Evolutionary conservation across 2,329 filamentous ascomycete species (phyloP).

Genomic region (Zymoseptoria crescenta): DNA sequence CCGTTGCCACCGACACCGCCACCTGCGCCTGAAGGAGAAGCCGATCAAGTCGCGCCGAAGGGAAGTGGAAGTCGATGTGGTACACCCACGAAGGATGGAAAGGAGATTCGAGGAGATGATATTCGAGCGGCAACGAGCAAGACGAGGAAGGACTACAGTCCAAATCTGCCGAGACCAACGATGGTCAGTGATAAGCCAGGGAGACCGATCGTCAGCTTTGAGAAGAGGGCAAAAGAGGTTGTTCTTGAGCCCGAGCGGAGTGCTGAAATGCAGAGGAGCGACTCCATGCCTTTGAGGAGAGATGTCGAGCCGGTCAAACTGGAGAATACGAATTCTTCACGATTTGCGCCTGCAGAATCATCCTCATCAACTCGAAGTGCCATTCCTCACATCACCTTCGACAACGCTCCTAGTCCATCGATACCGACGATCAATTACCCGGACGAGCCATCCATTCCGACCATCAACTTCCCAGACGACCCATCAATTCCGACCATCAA

Average conservation of each 20-base stretch:
- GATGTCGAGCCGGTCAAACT: conserved; percentile 1
- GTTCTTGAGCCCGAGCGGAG: conserved; percentile 53
- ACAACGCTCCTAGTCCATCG: conserved; percentile 9
- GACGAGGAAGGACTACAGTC: conserved; percentile 75
- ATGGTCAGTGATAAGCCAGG: conserved; percentile 85
- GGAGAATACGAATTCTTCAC: not conserved
- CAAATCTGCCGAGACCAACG: conserved; percentile 78
- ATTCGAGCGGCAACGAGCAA: conserved; percentile 87
- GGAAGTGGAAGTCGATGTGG: conserved; percentile 43
- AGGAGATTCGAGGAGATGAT: conserved; percentile 79
- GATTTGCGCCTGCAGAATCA: not conserved
- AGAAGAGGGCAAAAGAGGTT: conserved; percentile 65
- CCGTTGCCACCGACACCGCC: conserved; percentile 32
- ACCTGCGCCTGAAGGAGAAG: conserved; percentile 26
- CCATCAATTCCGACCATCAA: conserved; percentile 17
- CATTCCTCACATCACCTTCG: conserved; percentile 1
- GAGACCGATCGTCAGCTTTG: conserved; percentile 95
- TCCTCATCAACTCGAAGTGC: not conserved
- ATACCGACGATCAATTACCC: conserved; percentile 48
- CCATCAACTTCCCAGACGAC: conserved; percentile 29
- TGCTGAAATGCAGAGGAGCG: conserved; percentile 13
- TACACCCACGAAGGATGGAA: conserved; percentile 56
- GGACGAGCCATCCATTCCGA: conserved; percentile 30
- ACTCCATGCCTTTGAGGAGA: not conserved
- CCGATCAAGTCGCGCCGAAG: conserved; percentile 33